Conservation (phyloP, 305 asterid species). For the Fraxinus xanthoxyloides region DNA sequence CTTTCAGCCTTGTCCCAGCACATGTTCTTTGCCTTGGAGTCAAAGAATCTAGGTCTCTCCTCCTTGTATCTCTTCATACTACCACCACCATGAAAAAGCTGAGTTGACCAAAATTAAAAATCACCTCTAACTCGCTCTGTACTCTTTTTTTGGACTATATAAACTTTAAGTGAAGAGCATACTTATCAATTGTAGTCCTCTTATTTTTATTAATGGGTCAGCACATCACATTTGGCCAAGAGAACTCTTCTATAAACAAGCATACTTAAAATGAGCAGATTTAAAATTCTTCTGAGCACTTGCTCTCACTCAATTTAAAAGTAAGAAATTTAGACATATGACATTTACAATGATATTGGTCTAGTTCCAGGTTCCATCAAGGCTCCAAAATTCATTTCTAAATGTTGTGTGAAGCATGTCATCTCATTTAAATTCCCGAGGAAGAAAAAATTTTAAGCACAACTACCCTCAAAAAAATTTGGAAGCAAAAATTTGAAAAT, state of each 20-base stretch:
- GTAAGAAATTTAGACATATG: not conserved
- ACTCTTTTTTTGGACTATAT: not conserved
- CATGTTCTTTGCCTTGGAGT: conserved; percentile 41
- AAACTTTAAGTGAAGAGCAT: not conserved
- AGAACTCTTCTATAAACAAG: not conserved
- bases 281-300: not conserved
- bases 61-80: conserved; percentile 24
- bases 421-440: not conserved
- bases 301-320: not conserved
- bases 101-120: conserved; percentile 27
- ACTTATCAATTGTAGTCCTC: not conserved
- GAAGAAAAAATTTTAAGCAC: not conserved
- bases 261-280: not conserved
- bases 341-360: not conserved
- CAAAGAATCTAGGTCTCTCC: conserved; percentile 61
- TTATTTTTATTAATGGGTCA: not conserved
- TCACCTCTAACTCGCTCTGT: conserved; percentile 15
- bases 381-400: not conserved
- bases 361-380: not conserved
- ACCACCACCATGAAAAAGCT: conserved; percentile 20
- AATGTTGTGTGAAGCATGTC: not conserved
- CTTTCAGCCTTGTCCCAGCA: conserved; percentile 71
- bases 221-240: not conserved
- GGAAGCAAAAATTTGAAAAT: not conserved
- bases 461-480: not conserved